Base-by-base conservation (phyloP, 192 early-diverging fungal genomes). In the Backusella australiensis region DNA sequence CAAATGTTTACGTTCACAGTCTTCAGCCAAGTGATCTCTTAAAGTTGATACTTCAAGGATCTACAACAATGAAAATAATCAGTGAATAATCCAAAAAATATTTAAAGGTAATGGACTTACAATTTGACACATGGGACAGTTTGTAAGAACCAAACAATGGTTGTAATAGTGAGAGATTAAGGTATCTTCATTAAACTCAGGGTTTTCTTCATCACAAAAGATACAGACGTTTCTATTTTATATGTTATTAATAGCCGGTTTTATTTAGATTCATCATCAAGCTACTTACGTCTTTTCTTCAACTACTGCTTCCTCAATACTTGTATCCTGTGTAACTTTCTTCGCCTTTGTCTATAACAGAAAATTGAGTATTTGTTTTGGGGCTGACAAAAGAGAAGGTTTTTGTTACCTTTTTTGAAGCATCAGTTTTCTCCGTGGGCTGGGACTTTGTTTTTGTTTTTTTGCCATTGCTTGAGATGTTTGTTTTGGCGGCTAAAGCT, bases 91-190 rank as follows among this genome's bases (percentile, higher is more conserved):
- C 7, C 8, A 36, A 36, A 59, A 14, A 26, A 15, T 8, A 44
- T 21, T 32, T 32, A 32, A 32, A 32, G 32, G 19, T 53, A 1
- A 41, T 66, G 67, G 29, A 15, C 85, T 81, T 83, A 94, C 92
- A 73, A 89, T 83, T 42, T 90, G 85, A 74, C 93, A 94, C 34
- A 86, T 77, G 1, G 91, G 88, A 72, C 93, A 94, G n/a, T 89
- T 87, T 35, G 86, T 88, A 4, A 93, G 82, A 81, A 93, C 83
- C 6, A 91, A 88, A 76, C 93, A 94, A 6, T 92, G 87, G 32
- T 85, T 83, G 90, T 93, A 94, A 71, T 94, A 94, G 73, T 94
- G 93, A 19, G 85, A 76, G 15, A 94, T 90, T n/a, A 94, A 76
- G 8, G 81, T 87, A 68, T 94, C 93, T 52, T 93, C 92, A 9